Conservation (phyloP, 306 rosid genomes). For the Urtica urens region DNA sequence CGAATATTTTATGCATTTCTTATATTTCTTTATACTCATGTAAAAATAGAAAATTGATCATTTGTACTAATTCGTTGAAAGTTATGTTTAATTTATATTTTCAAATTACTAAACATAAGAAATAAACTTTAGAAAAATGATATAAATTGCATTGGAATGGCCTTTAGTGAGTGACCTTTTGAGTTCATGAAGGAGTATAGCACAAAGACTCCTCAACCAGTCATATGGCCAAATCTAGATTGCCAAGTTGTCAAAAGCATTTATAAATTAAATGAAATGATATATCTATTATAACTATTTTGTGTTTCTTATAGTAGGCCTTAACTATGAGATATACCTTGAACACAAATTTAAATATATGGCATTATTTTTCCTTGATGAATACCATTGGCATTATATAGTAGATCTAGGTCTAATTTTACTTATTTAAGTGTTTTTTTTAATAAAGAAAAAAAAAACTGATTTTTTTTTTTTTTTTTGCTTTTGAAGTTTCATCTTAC, state of each 20-base stretch:
- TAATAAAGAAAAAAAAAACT: too few species aligned
- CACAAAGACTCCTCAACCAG: conserved; percentile 15
- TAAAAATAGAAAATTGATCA: too few species aligned
- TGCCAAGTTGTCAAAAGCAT: background rate
- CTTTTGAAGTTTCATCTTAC: too few species aligned
- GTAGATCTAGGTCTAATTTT: too few species aligned
- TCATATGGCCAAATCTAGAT: conserved; percentile 15
- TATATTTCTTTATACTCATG: too few species aligned
- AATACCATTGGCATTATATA: conserved; percentile 9
- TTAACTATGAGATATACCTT: too few species aligned
- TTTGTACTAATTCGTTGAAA: too few species aligned
- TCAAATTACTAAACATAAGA: background rate
- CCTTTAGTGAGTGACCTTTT: conserved; percentile 14
- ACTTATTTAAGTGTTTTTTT: too few species aligned
- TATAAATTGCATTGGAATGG: background rate
- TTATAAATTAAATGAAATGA: background rate
- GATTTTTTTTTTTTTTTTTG: too few species aligned
- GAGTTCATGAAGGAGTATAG: conserved; percentile 17
- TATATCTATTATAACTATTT: background rate
- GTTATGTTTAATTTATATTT: too few species aligned
- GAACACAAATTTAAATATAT: too few species aligned
- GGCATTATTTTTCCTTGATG: background rate
- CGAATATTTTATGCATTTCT: too few species aligned
- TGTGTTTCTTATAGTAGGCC: background rate
- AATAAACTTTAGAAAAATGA: background rate